Conservation (phyloP, 148 eudicot species). For the Rhododendron ovatum region DNA sequence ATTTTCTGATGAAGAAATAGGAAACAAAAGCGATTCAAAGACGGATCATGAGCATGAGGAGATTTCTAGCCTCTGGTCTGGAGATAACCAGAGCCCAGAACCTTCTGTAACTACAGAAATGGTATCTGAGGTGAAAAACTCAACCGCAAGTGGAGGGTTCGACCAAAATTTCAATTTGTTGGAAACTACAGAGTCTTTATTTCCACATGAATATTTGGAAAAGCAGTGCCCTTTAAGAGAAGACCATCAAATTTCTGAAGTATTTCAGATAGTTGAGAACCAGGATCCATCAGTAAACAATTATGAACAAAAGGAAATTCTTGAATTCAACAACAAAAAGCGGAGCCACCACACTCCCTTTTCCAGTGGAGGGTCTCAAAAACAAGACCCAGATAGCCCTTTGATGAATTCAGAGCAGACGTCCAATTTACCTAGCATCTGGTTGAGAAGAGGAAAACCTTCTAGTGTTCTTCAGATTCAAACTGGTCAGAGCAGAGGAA, state of each 20-base stretch:
- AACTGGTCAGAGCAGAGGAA: slow-evolving; percentile 26
- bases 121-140: slow-evolving; percentile 13
- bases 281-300: not conserved
- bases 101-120: not conserved
- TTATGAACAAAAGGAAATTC: not conserved
- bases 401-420: slow-evolving; percentile 26
- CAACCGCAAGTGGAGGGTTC: not conserved
- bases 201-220: not conserved
- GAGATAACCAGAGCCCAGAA: slow-evolving; percentile 14
- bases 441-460: slow-evolving; percentile 58
- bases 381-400: slow-evolving; percentile 22
- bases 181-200: not conserved
- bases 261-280: not conserved
- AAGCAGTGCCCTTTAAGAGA: not conserved
- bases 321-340: slow-evolving; percentile 19
- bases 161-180: slow-evolving; percentile 9
- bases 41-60: slow-evolving; percentile 12
- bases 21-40: slow-evolving; percentile 12
- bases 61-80: slow-evolving; percentile 35
- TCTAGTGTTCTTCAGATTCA: slow-evolving; percentile 33
- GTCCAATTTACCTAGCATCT: slow-evolving; percentile 32
- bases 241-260: slow-evolving; percentile 3
- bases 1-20: slow-evolving; percentile 13
- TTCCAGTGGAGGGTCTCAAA: slow-evolving; percentile 4
- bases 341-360: not conserved